Evolutionary conservation across 768 basidiomycete species (phyloP), one percentile per base, ranked within the genome.

Genomic region (Rhodotorula toruloides): DNA sequence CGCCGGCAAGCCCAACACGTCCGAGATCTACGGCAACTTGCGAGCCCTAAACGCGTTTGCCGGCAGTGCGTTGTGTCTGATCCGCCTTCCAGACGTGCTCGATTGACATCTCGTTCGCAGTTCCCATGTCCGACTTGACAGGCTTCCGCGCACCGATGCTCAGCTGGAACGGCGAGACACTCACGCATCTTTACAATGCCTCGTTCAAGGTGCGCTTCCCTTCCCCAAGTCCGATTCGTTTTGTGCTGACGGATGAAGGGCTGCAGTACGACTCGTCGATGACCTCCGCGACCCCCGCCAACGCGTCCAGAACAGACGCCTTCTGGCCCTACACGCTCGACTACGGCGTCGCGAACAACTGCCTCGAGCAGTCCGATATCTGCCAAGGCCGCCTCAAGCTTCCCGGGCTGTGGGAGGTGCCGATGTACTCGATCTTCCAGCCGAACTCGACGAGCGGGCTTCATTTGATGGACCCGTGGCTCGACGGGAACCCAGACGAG

Each of bases 251-350:
- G 13, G 27, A 11, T 31, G 47, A 29, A n/a, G 5, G 13, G 27
- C 47, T 27, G n/a, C 47, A 48, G 46, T 90, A 90, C 77, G 89
- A 90, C 73, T 86, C 86, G 11, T 83, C 82, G 29, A 75, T 85
- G 0, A 78, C 83, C 3, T 79, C 87, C 0, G 82, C 86, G 2
- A 79, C 84, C 19, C 86, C 86, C 13, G 87, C 88, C 47, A 85
- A 84, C 21, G 84, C 85, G 57, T 79, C 81, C 22, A 76, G 79
- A 54, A 87, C 88, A 0, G 88, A 90, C 73, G 87, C 88, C 7
- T 90, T 76, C 77, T 90, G 89, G 89, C 89, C 89, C 0, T 89
- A 90, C 76, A 87, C 87, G 0, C 81, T 90, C 56, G 89, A 90
- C 76, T 74, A 86, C 74, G 89, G 89, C n/a, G 31, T 90, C 79